Evolutionary conservation across 140 eudicot genomes (phyloP), one percentile per base, ranked within the genome.

Genomic region (Ambrosia hybrid): DNA sequence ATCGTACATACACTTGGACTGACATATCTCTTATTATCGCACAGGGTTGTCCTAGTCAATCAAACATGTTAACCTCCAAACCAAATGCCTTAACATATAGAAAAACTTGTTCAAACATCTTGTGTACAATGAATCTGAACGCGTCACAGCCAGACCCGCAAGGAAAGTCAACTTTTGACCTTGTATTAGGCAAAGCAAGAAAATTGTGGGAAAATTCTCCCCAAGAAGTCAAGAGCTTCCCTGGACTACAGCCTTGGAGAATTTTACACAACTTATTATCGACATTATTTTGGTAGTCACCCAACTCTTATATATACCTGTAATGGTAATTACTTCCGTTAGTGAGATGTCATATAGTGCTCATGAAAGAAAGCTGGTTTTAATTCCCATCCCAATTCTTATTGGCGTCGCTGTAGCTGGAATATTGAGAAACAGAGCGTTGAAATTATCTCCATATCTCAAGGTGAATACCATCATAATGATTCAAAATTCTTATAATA

Each of bases 261-360:
- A 84, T 75, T 89, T 93, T 71, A 77, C 90, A 37, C 95, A 93
- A 66, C 89, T 93, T 73, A 75, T 85, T 34, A 81, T 93, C 30
- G 91, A 93, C 82, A 77, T 93, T 37, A 53, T 80, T 49, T 68
- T 84, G 76, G 83, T 85, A 30, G 93, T 89, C 72, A 75, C 82
- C 58, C 88, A 80, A 76, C 87, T 74, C 79, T 72, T 93, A 11
- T 80, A 78, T 65, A 53, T 83, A 61, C 98, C 98, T 12, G 73
- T 87, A 41, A 78, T 93, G 71, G 86, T 79, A 64, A 75, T 87
- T 74, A 78, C 96, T 65, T 85, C 95, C 34, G 74, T 93, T 39
- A 89, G 95, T 17, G 98, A 92, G 83, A 73, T 92, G 89, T 89
- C 96, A 1, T 93, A 93, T 69, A 83, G 93, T 79, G 91, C 91